A percentile compares a stretch with the other conserved stretches of the same genome.
phyloP scores from a whole-genome alignment of 805 yeast species.

The Kazachstania viticola region DNA sequence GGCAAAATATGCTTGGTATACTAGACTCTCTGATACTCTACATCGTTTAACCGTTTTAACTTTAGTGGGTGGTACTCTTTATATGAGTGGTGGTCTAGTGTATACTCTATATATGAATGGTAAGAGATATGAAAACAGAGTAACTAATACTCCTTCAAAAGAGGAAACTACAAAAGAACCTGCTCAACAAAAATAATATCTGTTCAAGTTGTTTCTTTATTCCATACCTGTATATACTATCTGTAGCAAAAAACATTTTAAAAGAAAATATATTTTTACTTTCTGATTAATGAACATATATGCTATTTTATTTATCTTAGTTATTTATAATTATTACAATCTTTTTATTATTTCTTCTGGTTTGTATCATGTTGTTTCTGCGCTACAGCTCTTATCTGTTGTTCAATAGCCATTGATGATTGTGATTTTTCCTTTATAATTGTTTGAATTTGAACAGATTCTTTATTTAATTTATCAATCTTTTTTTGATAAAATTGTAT shows the following conservation, averaged over 20 bases:
- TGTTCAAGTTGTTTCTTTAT: conserved; percentile 1
- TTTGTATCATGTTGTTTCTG: conserved; percentile 14
- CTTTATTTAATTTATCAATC: conserved; percentile 58
- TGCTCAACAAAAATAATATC: neutral
- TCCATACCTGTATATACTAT: conserved; percentile 1
- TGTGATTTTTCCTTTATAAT: conserved; percentile 68
- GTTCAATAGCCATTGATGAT: conserved; percentile 23
- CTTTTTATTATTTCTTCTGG: too few relatives aligned
- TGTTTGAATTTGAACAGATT: conserved; percentile 59
- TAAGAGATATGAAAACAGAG: conserved; percentile 36
- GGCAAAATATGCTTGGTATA: conserved; percentile 63
- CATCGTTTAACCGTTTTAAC: conserved; percentile 65
- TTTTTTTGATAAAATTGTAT: conserved; percentile 61
- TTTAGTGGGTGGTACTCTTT: conserved; percentile 45
- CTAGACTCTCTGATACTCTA: conserved; percentile 55
- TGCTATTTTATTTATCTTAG: too few relatives aligned
- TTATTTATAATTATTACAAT: too few relatives aligned
- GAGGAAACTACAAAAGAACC: too few relatives aligned
- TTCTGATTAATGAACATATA: too few relatives aligned
- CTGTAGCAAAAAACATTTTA: too few relatives aligned
- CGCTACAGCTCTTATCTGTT: conserved; percentile 22
- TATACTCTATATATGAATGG: conserved; percentile 44
- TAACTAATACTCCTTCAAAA: conserved; percentile 3
- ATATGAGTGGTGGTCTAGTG: conserved; percentile 41
- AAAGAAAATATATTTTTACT: too few relatives aligned